A percentile compares a stretch with the other conserved stretches of the same genome.
Evolutionary conservation across 2,329 filamentous ascomycete genomes (phyloP).

Genomic region (Trichoderma harzianum): DNA sequence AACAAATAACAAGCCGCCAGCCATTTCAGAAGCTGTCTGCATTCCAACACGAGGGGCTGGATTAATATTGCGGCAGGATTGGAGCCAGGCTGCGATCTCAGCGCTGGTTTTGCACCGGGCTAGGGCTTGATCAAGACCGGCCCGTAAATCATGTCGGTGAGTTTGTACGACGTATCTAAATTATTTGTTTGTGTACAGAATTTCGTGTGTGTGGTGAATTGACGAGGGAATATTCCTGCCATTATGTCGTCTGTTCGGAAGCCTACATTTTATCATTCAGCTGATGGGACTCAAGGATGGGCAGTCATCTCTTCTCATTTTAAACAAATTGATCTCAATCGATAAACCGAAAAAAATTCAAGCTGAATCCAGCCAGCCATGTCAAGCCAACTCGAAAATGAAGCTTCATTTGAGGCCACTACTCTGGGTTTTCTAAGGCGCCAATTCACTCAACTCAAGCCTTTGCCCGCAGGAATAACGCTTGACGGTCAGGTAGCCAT

Average conservation of each 20-base stretch:
- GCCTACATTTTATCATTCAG: neutral
- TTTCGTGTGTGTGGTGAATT: neutral
- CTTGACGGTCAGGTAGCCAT: conserved; percentile 25
- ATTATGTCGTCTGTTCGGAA: no score
- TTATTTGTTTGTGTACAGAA: neutral
- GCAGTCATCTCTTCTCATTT: neutral
- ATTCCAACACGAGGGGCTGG: neutral
- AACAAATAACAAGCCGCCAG: neutral
- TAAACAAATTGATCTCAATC: neutral
- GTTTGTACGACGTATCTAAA: neutral
- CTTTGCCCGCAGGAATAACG: neutral
- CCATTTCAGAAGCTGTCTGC: neutral
- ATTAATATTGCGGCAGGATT: neutral
- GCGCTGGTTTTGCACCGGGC: neutral
- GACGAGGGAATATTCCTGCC: neutral
- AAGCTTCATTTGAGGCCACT: neutral
- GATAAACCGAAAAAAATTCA: neutral
- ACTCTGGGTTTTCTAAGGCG: neutral
- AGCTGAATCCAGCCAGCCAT: neutral
- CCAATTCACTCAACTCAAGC: neutral
- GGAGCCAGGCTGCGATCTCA: neutral
- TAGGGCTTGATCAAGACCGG: neutral
- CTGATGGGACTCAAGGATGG: no score
- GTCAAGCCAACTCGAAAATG: neutral
- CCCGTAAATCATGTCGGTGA: neutral